These are phyloP conservation scores for Alternaria viburni DNA, from an alignment of 2,329 filamentous ascomycete species.

Conservation along the genomic window DNA sequence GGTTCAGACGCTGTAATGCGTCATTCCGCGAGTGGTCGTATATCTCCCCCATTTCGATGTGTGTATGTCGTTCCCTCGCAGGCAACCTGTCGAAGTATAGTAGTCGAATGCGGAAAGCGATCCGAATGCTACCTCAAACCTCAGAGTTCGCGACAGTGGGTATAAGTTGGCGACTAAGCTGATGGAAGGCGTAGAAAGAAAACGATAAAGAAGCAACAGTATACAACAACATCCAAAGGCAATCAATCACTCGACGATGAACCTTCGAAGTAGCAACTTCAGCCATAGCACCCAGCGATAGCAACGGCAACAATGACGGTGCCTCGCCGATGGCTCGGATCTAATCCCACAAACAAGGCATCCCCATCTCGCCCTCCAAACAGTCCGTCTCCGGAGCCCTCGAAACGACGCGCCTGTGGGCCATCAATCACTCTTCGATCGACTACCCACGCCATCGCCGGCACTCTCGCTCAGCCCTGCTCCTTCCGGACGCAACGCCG, in stretches of 20 bases:
- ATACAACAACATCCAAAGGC: constrained; percentile 28
- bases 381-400: constrained; percentile 7
- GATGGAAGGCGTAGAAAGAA: constrained; percentile 14
- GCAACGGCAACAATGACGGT: constrained; percentile 7
- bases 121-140: not conserved
- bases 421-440: constrained; percentile 1
- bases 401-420: constrained; percentile 6
- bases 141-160: constrained; percentile 14
- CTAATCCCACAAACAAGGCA: constrained; percentile 24
- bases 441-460: constrained; percentile 12
- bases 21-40: constrained; percentile 36
- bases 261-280: constrained; percentile 13
- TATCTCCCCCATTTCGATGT: constrained; percentile 30
- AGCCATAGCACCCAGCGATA: constrained; percentile 13
- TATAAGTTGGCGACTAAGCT: constrained; percentile 17
- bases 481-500: constrained; percentile 25
- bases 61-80: not conserved
- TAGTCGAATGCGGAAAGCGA: not conserved
- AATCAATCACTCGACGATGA: constrained; percentile 18
- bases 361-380: constrained; percentile 9
- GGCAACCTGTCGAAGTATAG: not conserved
- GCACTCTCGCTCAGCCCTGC: constrained; percentile 16
- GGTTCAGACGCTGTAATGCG: constrained; percentile 44
- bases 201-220: constrained; percentile 24
- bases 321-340: constrained; percentile 46